Evolutionary conservation across 331 rosid genomes (phyloP).

Genomic region (Malus hybrid): DNA sequence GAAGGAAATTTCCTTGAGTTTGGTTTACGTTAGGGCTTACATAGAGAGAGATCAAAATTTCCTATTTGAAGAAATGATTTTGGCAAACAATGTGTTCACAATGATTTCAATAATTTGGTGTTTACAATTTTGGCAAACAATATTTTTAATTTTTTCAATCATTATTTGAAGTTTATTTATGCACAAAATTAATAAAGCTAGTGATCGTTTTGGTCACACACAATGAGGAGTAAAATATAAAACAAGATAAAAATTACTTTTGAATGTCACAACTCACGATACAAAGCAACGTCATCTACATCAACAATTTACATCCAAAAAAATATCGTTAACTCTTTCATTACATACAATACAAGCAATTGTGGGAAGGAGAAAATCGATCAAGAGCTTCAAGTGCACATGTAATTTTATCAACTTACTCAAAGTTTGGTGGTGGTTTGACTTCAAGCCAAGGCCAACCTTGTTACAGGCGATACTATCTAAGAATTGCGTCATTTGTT

Average conservation of each 20-base stretch:
- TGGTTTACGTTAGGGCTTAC: background rate
- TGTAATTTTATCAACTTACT: no score
- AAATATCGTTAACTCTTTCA: no score
- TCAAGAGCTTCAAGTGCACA: no score
- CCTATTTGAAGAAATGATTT: background rate
- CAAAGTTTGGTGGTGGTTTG: background rate
- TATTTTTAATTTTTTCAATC: background rate
- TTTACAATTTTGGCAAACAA: background rate
- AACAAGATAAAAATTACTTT: no score
- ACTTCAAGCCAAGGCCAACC: background rate
- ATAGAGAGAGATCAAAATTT: no score
- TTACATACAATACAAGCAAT: no score
- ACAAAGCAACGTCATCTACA: no score
- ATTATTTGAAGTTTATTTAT: no score
- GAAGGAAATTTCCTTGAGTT: background rate
- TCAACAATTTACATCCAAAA: no score
- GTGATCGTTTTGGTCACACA: no score
- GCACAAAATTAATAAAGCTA: background rate
- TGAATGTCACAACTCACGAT: no score
- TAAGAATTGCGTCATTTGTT: background rate
- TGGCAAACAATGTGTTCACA: background rate
- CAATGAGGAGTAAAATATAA: no score
- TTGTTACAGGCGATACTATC: background rate
- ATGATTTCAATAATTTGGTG: background rate
- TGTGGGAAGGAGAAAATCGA: background rate